A percentile compares a stretch with the other conserved stretches of the same genome.
Conservation (phyloP, 1,284 basidiomycete genomes). For the Grifola frondosa region DNA sequence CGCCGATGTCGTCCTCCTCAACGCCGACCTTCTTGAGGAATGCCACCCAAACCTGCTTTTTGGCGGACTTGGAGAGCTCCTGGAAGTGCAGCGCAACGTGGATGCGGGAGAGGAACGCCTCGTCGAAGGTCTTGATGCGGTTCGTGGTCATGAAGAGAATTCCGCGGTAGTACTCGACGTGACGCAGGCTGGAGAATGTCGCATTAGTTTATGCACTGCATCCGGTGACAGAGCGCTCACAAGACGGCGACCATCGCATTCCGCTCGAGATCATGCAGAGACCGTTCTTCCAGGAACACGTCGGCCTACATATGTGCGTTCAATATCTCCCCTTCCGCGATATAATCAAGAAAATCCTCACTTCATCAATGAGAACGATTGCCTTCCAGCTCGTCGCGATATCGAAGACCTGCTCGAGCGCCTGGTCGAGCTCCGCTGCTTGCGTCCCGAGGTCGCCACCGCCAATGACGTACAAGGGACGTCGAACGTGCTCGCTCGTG, state of each 20-base stretch:
- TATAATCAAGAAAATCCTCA: neutral
- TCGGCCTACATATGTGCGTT: constrained; percentile 7
- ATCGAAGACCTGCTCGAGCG: constrained; percentile 30
- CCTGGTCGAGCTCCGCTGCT: constrained; percentile 32
- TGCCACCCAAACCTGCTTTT: constrained; percentile 54
- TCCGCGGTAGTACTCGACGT: constrained; percentile 62
- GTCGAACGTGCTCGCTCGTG: constrained; percentile 55
- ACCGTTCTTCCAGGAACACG: constrained; percentile 61
- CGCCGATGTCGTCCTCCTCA: constrained; percentile 28
- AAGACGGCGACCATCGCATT: constrained; percentile 67
- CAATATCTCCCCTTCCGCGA: neutral
- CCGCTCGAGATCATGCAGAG: constrained; percentile 54
- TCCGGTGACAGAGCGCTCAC: constrained; percentile 1
- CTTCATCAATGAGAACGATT: constrained; percentile 48
- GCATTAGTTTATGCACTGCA: constrained; percentile 1
- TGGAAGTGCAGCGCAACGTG: constrained; percentile 61
- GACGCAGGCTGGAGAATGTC: constrained; percentile 37
- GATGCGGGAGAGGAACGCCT: constrained; percentile 65
- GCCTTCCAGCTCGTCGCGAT: constrained; percentile 61
- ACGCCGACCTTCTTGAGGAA: constrained; percentile 44
- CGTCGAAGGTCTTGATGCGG: constrained; percentile 60
- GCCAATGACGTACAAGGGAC: constrained; percentile 58
- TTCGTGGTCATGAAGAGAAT: constrained; percentile 68
- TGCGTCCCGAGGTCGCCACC: constrained; percentile 55
- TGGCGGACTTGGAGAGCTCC: constrained; percentile 48